Evolutionary conservation across 2,329 filamentous ascomycete species (phyloP).

Genomic region (Cercospora zeina): DNA sequence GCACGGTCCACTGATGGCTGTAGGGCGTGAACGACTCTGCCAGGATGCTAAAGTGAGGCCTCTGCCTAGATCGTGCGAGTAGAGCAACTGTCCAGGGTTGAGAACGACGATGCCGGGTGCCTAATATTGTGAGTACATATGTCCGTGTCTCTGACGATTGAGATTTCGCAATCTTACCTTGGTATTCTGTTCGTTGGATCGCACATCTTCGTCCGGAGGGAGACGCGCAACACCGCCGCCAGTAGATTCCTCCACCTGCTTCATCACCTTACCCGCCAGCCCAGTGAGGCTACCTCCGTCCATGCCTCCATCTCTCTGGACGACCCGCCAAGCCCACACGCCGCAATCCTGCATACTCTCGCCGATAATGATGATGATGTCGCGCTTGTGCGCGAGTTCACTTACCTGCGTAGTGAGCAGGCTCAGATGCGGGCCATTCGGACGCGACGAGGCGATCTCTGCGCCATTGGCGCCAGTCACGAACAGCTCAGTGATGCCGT

Average conservation of each 20-base stretch:
- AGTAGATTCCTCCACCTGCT: not conserved
- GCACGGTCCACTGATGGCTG: conserved; percentile 60
- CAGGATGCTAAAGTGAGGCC: conserved; percentile 62
- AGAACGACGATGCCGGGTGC: conserved; percentile 68
- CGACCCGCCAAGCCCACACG: conserved; percentile 68
- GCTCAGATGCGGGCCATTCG: conserved; percentile 61
- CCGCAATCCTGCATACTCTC: conserved; percentile 72
- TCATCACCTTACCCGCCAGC: conserved; percentile 54
- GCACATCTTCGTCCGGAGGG: not conserved
- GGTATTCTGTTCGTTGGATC: not conserved
- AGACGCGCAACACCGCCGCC: conserved; percentile 4
- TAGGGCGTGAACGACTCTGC: conserved; percentile 58
- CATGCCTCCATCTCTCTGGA: conserved; percentile 65
- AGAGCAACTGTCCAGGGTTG: conserved; percentile 75
- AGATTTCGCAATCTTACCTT: conserved; percentile 1
- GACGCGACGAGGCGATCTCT: conserved; percentile 17
- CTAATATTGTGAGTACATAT: conserved; percentile 31
- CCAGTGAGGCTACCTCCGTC: conserved; percentile 69
- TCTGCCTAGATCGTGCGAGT: conserved; percentile 65
- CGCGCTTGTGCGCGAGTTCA: conserved; percentile 56
- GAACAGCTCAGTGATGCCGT: conserved; percentile 31
- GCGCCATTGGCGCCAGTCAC: conserved; percentile 30
- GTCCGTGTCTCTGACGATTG: not conserved
- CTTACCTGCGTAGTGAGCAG: conserved; percentile 62
- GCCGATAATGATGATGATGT: conserved; percentile 72